Evolutionary conservation across 1,284 basidiomycete species (phyloP), one percentile per base, ranked within the genome.

Genomic region (Sporisorium reilianum): DNA sequence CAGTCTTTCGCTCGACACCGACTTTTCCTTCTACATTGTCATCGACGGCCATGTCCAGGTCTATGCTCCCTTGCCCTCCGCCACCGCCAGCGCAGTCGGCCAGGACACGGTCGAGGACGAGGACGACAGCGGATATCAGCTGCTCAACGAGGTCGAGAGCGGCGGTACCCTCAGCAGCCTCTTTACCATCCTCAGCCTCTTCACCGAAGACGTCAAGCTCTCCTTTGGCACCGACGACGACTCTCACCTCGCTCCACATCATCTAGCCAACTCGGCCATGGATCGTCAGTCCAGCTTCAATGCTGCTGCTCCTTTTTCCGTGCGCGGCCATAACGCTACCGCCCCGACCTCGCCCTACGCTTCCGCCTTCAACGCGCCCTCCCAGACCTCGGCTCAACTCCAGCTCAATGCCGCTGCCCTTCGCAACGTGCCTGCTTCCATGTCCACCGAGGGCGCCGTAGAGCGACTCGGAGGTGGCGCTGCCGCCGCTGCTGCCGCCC

Each of bases 171-270:
- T 98, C 16, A 96, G 94, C 41, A 96, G 94, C 79, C 88, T 98
- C 41, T 98, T 99, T 86, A 97, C 94, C 14, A 99, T 99, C 82
- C 89, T 99, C 55, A 93, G 87, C 63, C 88, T 99, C 50, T 99
- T 99, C 86, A 99, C 97, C 1, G 96, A 99, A 85, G 93, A 98
- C 81, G 91, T 99, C 79, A 92, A 95, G 85, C 90, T 98, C 77
- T 92, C 93, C 7, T 78, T 81, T 32, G 74, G 70, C 26, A 41
- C 58, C 20, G 74, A 80, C 16, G 57, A 71, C 6, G 72, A 70
- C 16, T n/a, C 64, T 48, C 57, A 64, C 25, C 46, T 52, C n/a
- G 56, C 44, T 6, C 20, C 55, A 23, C 38, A 58, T 48, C 57
- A 61, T 28, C 46, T 55, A 0, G 56, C 28, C 30, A 40, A 60